Evolutionary conservation across 2,329 filamentous ascomycete species (phyloP), one percentile per base, ranked within the genome.

Genomic region (Fusarium sp.): DNA sequence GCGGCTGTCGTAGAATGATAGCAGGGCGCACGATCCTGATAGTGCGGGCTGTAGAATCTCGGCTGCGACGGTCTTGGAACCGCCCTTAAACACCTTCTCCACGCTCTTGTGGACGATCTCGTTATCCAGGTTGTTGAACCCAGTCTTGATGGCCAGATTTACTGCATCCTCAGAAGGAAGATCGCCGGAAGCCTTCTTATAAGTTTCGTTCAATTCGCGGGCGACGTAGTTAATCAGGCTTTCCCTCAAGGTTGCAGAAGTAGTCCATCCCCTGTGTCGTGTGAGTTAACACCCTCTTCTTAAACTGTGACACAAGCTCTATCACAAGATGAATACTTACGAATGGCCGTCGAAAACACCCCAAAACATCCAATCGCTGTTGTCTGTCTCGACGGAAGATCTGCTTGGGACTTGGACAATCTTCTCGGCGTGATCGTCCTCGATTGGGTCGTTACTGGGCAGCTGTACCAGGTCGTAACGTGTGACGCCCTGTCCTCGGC

Each of bases 291-390:
- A 36, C 22, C 33, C 38, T 22, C 24, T 17, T 52, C 36, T 42
- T 42, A 35, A 24, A 22, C 17, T 36, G 20, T 49, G 44, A 41
- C 24, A 28, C 39, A 60, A 54, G 33, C 20, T 47, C 33, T 31
- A 58, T 60, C 28, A 35, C 28, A 47, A 31, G 24, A 67, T 39
- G 26, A 48, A 17, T 38, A 88, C 89, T 83, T 85, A 96, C 94
- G 94, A 94, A 83, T 99, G 96, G 1, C 96, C 96, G 80, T 99
- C 96, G 82, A 98, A 99, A 24, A 99, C 95, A 66, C 95, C 96
- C 96, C 97, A 99, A 82, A 99, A 99, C 95, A 98, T 98, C 96
- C 96, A 99, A 83, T 99, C 97, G 70, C 90, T 94, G 67, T 87
- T 90, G 24, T 88, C 87, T 42, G 87, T 81, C 39, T 81, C 77